Conservation (phyloP, 495 filamentous ascomycete genomes). For the Podospora sp. region DNA sequence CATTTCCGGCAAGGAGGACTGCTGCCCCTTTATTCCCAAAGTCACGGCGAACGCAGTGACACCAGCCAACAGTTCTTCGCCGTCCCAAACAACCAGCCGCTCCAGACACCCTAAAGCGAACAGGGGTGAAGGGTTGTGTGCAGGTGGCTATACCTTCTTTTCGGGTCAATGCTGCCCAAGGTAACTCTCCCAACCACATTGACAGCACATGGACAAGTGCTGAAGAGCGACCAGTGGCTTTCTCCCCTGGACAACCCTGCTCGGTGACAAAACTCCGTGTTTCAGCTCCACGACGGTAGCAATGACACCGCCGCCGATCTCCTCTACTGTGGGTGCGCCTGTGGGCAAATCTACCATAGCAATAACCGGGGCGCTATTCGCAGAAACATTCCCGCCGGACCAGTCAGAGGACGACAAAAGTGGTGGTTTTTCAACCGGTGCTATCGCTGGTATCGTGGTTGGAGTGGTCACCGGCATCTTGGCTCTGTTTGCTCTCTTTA, state of each 20-base stretch:
- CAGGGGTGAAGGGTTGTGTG: constrained; percentile 19
- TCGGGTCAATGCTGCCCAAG: constrained; percentile 31
- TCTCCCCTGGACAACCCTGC: constrained; percentile 25
- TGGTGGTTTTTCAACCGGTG: constrained; percentile 17
- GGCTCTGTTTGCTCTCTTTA: constrained; percentile 5
- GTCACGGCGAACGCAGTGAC: constrained; percentile 1
- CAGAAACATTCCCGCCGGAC: constrained; percentile 18
- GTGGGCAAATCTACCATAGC: constrained; percentile 22
- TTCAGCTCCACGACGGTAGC: constrained; percentile 13
- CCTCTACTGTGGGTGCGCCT: neutral
- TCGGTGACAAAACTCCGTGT: constrained; percentile 31
- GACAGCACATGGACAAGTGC: neutral
- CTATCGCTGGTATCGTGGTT: constrained; percentile 26
- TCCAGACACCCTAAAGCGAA: neutral
- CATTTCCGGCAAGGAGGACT: constrained; percentile 21
- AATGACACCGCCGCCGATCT: constrained; percentile 12
- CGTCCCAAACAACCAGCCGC: neutral
- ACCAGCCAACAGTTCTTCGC: neutral
- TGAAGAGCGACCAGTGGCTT: constrained; percentile 22
- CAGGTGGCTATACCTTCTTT: constrained; percentile 26
- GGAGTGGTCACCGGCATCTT: constrained; percentile 12
- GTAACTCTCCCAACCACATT: constrained; percentile 4
- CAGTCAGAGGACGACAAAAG: neutral
- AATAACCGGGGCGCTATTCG: constrained; percentile 21
- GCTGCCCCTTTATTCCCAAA: constrained; percentile 28